Conservation (phyloP, 208 protist genomes). For the Acanthamoeba lenticulata region DNA sequence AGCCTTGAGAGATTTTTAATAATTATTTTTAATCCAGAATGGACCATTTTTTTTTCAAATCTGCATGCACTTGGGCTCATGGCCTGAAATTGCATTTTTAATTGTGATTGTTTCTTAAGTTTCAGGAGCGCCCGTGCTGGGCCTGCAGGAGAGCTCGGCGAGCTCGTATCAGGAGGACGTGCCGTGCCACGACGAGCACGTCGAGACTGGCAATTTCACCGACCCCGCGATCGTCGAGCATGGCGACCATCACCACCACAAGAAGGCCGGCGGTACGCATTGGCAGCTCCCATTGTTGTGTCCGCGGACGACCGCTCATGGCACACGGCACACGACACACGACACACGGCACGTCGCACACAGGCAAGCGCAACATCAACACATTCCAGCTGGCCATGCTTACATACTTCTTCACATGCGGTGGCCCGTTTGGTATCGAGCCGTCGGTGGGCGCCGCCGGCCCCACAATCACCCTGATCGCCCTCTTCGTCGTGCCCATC, state of each 20-base stretch:
- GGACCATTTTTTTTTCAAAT: neutral
- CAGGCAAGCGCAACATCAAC: conserved; percentile 22
- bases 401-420: conserved; percentile 4
- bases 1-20: neutral
- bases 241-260: neutral
- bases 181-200: neutral
- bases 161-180: neutral
- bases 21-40: neutral
- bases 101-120: neutral
- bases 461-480: neutral
- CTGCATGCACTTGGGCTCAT: neutral
- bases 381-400: conserved; percentile 13
- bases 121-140: neutral
- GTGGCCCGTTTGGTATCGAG: conserved; percentile 36
- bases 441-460: neutral
- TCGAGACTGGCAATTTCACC: neutral
- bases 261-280: neutral
- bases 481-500: neutral
- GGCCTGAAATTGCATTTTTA: neutral
- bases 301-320: neutral
- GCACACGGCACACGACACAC: neutral
- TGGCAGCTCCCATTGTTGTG: neutral
- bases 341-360: neutral
- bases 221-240: neutral
- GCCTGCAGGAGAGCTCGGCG: neutral